Base-by-base conservation (phyloP, 1,284 basidiomycete species). In the Acaromyces ingoldii region DNA sequence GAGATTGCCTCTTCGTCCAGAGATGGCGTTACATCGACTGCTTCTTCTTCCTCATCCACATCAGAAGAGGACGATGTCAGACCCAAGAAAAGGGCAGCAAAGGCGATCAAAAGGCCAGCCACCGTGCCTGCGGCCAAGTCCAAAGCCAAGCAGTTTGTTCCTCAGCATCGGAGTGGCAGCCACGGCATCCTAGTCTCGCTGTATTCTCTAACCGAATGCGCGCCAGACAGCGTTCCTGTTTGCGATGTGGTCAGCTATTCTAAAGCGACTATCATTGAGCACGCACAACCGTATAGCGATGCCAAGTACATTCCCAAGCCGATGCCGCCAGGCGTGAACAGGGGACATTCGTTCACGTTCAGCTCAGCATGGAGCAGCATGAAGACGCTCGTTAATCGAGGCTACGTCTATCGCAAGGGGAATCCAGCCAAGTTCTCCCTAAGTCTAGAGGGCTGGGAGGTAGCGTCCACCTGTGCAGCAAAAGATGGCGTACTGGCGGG, bases 281-380 rank as follows among this genome's bases (percentile, higher is more conserved):
- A 55, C 6, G 65, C 71, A 0, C 63, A 66, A 43, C 63, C 69
- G 1, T 68, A 49, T 26, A 74, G 67, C 41, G 68, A 74, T 33
- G 60, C 58, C 10, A 66, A 70, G 34, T 74, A 71, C 51, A 49
- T 4, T 51, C 60, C 4, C 60, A 58, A 3, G 26, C 25, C 22
- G 24, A 22, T 4, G 15, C 43, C 13, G 21, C 37, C 21, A 49
- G 13, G 21, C 42, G 55, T 4, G 45, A 53, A 6, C 53, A 26
- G 25, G 4, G 19, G 22, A 17, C 30, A 30, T 15, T n/a, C 43
- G 3, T 17, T 30, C n/a, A 58, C 61, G 9, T 65, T 65, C 52
- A 68, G 65, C 47, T 74, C 70, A 0, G 73, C 65, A 1, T 76
- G 74, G 74, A 68, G 49, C 6, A 67, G 63, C 46, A 73, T 70